Conservation (phyloP, 2,329 filamentous ascomycete genomes). For the Cladophialophora psammophila region DNA sequence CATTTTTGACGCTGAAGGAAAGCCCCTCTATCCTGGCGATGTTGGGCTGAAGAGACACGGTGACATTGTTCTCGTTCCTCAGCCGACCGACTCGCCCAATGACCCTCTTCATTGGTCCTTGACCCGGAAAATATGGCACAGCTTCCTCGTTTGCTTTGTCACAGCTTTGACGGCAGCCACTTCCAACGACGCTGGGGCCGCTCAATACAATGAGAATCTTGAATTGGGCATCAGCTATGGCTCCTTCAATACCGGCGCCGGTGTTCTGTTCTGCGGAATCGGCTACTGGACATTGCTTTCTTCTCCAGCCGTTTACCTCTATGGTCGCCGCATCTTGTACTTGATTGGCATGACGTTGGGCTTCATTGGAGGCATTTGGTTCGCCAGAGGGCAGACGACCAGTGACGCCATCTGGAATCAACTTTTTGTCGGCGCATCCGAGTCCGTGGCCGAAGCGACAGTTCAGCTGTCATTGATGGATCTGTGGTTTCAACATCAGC, state of each 20-base stretch:
- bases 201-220: slow-evolving; percentile 58
- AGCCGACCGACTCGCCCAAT: slow-evolving; percentile 61
- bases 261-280: slow-evolving; percentile 63
- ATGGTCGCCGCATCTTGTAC: slow-evolving; percentile 63
- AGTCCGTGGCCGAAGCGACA: slow-evolving; percentile 63
- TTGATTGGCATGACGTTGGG: slow-evolving; percentile 60
- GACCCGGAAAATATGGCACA: slow-evolving; percentile 60
- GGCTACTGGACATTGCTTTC: slow-evolving; percentile 64
- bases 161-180: slow-evolving; percentile 64
- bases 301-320: slow-evolving; percentile 62
- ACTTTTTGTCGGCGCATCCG: slow-evolving; percentile 65
- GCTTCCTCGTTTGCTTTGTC: slow-evolving; percentile 60
- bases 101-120: slow-evolving; percentile 62
- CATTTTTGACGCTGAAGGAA: slow-evolving; percentile 39
- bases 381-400: slow-evolving; percentile 54
- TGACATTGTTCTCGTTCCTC: slow-evolving; percentile 61
- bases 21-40: slow-evolving; percentile 30
- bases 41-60: slow-evolving; percentile 42
- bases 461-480: slow-evolving; percentile 66
- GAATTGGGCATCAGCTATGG: slow-evolving; percentile 61
- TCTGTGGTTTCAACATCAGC: slow-evolving; percentile 65
- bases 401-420: slow-evolving; percentile 63
- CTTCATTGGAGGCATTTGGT: slow-evolving; percentile 62
- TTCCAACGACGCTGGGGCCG: slow-evolving; percentile 63
- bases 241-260: slow-evolving; percentile 64